Conservation (phyloP, 352 stramenopile genomes). For the Globisporangium camurandrum region DNA sequence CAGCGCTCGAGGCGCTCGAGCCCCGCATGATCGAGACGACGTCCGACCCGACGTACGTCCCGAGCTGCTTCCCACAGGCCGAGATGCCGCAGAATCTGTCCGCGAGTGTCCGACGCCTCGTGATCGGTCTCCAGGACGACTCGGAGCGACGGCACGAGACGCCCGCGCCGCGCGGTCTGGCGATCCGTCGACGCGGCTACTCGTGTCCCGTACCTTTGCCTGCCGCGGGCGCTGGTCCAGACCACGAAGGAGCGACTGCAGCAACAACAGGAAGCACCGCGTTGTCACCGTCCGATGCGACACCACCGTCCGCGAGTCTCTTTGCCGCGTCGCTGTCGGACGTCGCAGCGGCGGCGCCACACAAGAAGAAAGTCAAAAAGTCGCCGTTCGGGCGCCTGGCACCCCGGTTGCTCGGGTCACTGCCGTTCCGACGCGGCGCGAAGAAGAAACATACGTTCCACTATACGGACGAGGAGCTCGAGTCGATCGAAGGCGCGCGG, state of each 20-base stretch:
- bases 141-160: slow-evolving; percentile 29
- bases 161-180: slow-evolving; percentile 7
- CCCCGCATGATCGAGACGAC: slow-evolving; percentile 10
- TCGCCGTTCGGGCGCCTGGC: slow-evolving; percentile 48
- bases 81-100: slow-evolving; percentile 65
- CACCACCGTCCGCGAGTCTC: not conserved
- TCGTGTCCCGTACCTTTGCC: slow-evolving; percentile 40
- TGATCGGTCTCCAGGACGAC: slow-evolving; percentile 67
- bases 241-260: too few species aligned
- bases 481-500: slow-evolving; percentile 65
- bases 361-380: slow-evolving; percentile 36
- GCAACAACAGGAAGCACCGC: too few species aligned
- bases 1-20: slow-evolving; percentile 4
- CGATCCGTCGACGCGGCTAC: slow-evolving; percentile 41
- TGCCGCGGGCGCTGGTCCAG: not conserved
- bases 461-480: slow-evolving; percentile 75
- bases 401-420: slow-evolving; percentile 44
- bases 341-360: slow-evolving; percentile 3
- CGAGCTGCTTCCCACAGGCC: slow-evolving; percentile 17
- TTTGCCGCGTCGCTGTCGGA: not conserved
- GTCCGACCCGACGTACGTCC: slow-evolving; percentile 7
- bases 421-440: slow-evolving; percentile 52
- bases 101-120: slow-evolving; percentile 61
- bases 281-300: slow-evolving; percentile 1
- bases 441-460: slow-evolving; percentile 48